Evolutionary conservation across 176 grass and related monocot species (phyloP).

Genomic region (Aegilops bicornis): DNA sequence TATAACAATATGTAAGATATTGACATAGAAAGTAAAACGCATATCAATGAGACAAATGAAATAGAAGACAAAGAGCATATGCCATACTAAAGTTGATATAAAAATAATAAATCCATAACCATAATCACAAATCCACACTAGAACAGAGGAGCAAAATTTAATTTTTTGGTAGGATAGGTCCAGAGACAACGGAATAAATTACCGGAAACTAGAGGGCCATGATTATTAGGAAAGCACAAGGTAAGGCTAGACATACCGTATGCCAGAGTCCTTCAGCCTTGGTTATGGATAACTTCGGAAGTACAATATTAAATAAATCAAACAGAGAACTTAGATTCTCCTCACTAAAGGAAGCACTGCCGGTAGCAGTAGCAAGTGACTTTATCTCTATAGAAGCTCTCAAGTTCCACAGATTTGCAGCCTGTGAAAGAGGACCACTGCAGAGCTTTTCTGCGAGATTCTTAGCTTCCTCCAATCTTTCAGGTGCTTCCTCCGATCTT

Average conservation of each 20-base stretch:
- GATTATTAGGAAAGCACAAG: background rate
- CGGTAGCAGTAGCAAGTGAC: slow-evolving; percentile 33
- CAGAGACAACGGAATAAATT: background rate
- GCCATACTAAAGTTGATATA: background rate
- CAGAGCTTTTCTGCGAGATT: slow-evolving; percentile 72
- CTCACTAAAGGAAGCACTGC: slow-evolving; percentile 42
- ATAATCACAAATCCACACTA: background rate
- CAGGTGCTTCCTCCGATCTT: slow-evolving; percentile 70
- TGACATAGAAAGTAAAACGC: background rate
- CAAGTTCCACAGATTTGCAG: slow-evolving; percentile 66
- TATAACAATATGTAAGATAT: slow-evolving; percentile 17
- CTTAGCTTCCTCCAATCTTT: slow-evolving; percentile 71
- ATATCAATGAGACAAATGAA: background rate
- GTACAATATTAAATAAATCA: slow-evolving; percentile 59
- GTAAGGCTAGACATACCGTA: slow-evolving; percentile 49
- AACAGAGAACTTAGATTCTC: slow-evolving; percentile 58
- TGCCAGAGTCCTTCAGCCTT: slow-evolving; percentile 73
- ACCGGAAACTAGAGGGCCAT: background rate
- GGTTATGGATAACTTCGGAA: slow-evolving; percentile 50
- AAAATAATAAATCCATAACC: background rate
- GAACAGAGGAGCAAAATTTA: background rate
- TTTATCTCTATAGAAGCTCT: slow-evolving; percentile 80
- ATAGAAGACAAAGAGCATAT: background rate
- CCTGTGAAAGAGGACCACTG: slow-evolving; percentile 52
- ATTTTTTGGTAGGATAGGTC: background rate